phyloP scores from a whole-genome alignment of 2,329 filamentous ascomycete genomes.

The Tolypocladium tropicale region DNA sequence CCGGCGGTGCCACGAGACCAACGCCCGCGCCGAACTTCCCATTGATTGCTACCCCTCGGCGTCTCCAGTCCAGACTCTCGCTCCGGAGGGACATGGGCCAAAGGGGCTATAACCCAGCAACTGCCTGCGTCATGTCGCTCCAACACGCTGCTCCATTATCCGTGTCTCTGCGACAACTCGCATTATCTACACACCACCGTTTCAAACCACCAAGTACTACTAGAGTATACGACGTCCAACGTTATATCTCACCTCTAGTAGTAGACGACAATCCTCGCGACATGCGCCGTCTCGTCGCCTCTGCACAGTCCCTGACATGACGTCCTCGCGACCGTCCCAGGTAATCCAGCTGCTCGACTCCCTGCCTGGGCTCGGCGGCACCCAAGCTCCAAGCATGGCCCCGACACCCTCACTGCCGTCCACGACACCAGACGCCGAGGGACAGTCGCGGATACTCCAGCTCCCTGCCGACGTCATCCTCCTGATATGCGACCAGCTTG shows the following conservation, averaged over 20 bases:
- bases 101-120: not conserved
- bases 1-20: no score
- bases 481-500: conserved; percentile 10
- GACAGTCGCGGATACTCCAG: conserved; percentile 3
- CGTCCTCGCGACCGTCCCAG: not conserved
- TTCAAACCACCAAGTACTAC: no score
- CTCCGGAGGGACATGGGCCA: not conserved
- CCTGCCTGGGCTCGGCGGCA: not conserved
- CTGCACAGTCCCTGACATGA: not conserved
- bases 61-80: no score
- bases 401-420: not conserved
- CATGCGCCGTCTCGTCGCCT: no score
- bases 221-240: no score
- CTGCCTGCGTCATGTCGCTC: not conserved
- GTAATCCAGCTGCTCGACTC: not conserved
- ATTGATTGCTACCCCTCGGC: no score
- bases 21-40: no score
- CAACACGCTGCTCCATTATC: no score
- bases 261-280: no score
- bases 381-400: not conserved
- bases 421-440: not conserved
- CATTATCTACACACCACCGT: no score
- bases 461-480: conserved; percentile 10
- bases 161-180: no score
- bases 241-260: no score